Base-by-base conservation (phyloP, 1,284 basidiomycete genomes). In the Irpex lacteus region DNA sequence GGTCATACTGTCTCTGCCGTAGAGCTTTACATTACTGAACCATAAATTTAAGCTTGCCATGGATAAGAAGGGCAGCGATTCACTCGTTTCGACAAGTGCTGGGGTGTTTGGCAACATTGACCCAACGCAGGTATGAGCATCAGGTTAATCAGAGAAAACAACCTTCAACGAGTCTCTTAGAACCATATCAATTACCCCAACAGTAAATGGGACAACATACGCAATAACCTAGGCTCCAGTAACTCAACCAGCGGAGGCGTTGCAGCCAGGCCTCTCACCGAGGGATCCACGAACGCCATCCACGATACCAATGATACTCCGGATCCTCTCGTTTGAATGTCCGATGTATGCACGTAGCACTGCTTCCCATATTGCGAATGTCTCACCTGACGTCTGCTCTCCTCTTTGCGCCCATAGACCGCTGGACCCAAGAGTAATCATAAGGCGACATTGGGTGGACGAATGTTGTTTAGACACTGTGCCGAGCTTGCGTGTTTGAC, bases 121-220 rank as follows among this genome's bases (percentile, higher is more conserved):
- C 76, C 79, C 80, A 68, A 86, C 88, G 21, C 75, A 76, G 70
- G 78, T 77, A 59, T 59, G 70, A 53, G 15, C 1, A 13, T n/a
- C 2, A 26, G 4, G 3, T 3, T 37, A 9, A 8, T 4, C 1
- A 19, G 56, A n/a, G 13, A 1, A n/a, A 15, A 15, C 40, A 32
- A 26, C 1, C 34, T 38, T 2, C 4, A 6, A 4, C 15, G 15
- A 26, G 26, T 3, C 40, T 5, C 2, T 44, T 47, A 78, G 75
- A 95, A 95, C 74, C 92, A 94, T 70, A 83, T 94, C 68, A 76
- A 76, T 69, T 89, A 78, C 75, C 88, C 88, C 2, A 77, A 82
- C 68, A 89, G 86, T 75, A 86, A 86, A 69, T 90, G 85, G 84
- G 85, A 86, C 72, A 90, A 90, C 71, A 82, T 90, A 67, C 80